Evolutionary conservation across 1,284 basidiomycete species (phyloP).

Genomic region (Leccinum angustisporum): DNA sequence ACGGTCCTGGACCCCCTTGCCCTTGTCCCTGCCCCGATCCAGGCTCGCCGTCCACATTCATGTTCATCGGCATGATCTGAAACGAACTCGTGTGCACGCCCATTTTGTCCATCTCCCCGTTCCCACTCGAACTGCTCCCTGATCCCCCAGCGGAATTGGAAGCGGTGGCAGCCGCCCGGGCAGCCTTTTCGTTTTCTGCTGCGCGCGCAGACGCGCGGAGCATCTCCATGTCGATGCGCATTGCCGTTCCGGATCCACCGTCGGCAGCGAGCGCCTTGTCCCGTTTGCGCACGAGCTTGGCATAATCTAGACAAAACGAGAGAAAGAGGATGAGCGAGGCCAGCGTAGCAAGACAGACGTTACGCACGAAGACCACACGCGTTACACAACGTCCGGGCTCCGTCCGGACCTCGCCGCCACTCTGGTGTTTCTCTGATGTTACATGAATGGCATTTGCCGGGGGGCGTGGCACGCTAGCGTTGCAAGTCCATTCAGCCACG

Average conservation of each 20-base stretch:
- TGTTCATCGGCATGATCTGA: conserved; percentile 38
- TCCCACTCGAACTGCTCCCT: conserved; percentile 8
- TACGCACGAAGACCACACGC: conserved; percentile 78
- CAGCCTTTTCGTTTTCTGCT: conserved; percentile 41
- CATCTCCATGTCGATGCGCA: conserved; percentile 69
- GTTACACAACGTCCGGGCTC: conserved; percentile 77
- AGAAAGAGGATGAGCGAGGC: conserved; percentile 36
- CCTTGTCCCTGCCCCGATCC: conserved; percentile 12
- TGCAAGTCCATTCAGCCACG: conserved; percentile 22
- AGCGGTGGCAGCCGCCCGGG: conserved; percentile 19
- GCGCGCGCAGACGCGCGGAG: conserved; percentile 70
- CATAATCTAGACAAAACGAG: conserved; percentile 52
- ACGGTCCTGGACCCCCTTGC: not conserved
- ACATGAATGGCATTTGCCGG: conserved; percentile 81
- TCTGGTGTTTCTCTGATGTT: conserved; percentile 84
- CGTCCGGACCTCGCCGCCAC: conserved; percentile 78
- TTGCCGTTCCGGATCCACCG: conserved; percentile 39
- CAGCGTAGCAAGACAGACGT: conserved; percentile 3
- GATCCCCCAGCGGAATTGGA: not conserved
- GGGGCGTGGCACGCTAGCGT: conserved; percentile 71
- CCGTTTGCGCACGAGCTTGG: conserved; percentile 73
- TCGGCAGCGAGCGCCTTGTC: conserved; percentile 58
- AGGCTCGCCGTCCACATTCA: conserved; percentile 24
- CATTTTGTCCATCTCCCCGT: conserved; percentile 38
- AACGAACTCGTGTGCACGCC: conserved; percentile 52